phyloP scores from a whole-genome alignment of 2,329 filamentous ascomycete genomes.

The Exophiala sideris region DNA sequence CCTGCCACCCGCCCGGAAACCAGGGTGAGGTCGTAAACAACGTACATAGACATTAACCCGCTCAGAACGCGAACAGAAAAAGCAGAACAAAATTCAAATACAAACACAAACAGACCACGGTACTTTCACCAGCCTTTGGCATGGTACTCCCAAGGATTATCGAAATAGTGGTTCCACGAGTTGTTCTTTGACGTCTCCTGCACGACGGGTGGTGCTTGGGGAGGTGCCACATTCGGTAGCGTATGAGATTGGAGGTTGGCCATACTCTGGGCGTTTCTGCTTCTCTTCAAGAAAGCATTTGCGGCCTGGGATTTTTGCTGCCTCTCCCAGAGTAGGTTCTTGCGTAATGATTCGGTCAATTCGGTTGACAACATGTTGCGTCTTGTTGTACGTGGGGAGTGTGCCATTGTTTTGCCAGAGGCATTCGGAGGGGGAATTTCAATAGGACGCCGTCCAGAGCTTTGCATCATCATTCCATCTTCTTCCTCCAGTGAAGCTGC shows the following conservation, averaged over 20 bases:
- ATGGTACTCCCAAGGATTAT: slow-evolving; percentile 78
- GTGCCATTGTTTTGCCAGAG: slow-evolving; percentile 54
- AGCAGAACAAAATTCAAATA: slow-evolving; percentile 9
- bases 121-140: slow-evolving; percentile 70
- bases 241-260: slow-evolving; percentile 83
- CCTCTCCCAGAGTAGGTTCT: slow-evolving; percentile 90
- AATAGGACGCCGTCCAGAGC: slow-evolving; percentile 21
- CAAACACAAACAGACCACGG: slow-evolving; percentile 1
- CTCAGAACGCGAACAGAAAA: slow-evolving; percentile 21
- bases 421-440: slow-evolving; percentile 22
- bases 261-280: slow-evolving; percentile 87
- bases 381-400: slow-evolving; percentile 87
- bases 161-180: slow-evolving; percentile 84
- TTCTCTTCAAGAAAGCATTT: slow-evolving; percentile 82
- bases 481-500: slow-evolving; percentile 51
- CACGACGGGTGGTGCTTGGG: slow-evolving; percentile 42
- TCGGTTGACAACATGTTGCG: slow-evolving; percentile 95
- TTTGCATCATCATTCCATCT: slow-evolving; percentile 27
- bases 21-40: slow-evolving; percentile 14
- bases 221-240: slow-evolving; percentile 55
- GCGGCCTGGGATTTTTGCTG: slow-evolving; percentile 89
- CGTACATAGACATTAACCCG: slow-evolving; percentile 18
- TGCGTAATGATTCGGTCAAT: slow-evolving; percentile 85
- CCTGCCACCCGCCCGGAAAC: slow-evolving; percentile 4
- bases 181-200: slow-evolving; percentile 54